Evolutionary conservation across 768 basidiomycete species (phyloP).

Genomic region (Mycena leptocephala): DNA sequence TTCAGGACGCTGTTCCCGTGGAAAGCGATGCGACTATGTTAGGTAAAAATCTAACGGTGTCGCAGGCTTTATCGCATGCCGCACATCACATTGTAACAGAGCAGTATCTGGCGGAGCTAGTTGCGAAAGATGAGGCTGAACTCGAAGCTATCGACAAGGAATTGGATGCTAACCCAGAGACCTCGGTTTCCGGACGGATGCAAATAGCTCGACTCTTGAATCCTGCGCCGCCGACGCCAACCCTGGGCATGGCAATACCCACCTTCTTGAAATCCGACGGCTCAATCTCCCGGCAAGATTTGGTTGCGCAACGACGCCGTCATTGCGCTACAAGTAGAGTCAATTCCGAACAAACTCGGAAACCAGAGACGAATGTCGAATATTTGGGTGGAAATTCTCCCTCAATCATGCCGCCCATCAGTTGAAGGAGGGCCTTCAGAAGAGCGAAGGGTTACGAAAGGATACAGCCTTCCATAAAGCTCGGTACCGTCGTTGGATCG

Average conservation of each 20-base stretch:
- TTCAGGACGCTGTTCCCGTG: too few species aligned
- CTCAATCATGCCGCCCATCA: constrained; percentile 19
- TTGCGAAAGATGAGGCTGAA: background rate
- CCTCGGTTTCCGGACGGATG: background rate
- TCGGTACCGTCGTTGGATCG: constrained; percentile 9
- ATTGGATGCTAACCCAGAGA: too few species aligned
- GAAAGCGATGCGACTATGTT: too few species aligned
- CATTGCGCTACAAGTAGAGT: constrained; percentile 9
- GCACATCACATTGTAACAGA: background rate
- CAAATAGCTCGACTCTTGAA: background rate
- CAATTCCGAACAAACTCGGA: background rate
- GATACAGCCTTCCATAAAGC: constrained; percentile 10
- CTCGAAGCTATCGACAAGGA: background rate
- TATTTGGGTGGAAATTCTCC: constrained; percentile 12
- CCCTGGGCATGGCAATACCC: background rate
- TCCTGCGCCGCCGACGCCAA: background rate
- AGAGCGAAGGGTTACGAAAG: too few species aligned
- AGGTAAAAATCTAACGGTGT: too few species aligned
- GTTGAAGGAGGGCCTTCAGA: constrained; percentile 1
- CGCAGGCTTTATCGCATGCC: background rate
- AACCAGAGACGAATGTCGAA: background rate
- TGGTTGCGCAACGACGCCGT: background rate
- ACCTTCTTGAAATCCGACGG: background rate
- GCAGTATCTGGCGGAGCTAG: background rate
- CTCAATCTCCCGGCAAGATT: background rate